Evolutionary conservation across 306 rosid species (phyloP).

Genomic region (Prunus davidiana): DNA sequence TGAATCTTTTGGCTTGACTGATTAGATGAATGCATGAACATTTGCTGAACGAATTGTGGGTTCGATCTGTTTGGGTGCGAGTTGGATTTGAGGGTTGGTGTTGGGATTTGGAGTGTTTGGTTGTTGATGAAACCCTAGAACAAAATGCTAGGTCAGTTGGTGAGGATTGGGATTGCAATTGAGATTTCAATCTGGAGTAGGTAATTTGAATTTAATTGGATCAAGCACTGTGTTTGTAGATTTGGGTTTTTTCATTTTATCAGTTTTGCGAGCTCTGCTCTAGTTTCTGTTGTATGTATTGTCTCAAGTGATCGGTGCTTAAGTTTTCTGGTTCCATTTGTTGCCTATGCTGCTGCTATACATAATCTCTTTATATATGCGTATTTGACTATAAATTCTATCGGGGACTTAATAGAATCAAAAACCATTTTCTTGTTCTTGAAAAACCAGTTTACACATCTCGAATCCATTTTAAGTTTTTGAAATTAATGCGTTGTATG

Average conservation of each 20-base stretch:
- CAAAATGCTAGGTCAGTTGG: slow-evolving; percentile 20
- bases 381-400: neutral
- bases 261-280: neutral
- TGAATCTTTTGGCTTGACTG: slow-evolving; percentile 43
- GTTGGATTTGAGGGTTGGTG: neutral
- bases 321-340: neutral
- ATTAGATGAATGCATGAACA: slow-evolving; percentile 37
- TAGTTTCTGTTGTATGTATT: neutral
- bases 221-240: slow-evolving; percentile 25
- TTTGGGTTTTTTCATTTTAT: neutral
- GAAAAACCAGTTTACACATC: slow-evolving; percentile 5
- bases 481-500: neutral
- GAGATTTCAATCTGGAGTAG: slow-evolving; percentile 22
- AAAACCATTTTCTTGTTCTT: neutral
- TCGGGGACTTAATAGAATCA: neutral
- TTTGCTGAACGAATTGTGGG: slow-evolving; percentile 22
- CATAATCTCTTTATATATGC: neutral
- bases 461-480: neutral
- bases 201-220: slow-evolving; percentile 18
- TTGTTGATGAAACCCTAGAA: slow-evolving; percentile 50
- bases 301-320: neutral
- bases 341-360: no score
- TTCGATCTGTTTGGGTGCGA: slow-evolving; percentile 45
- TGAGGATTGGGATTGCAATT: slow-evolving; percentile 19
- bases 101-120: slow-evolving; percentile 22